Conservation (phyloP, 129 eudicot species). For the Erigeron canadensis region DNA sequence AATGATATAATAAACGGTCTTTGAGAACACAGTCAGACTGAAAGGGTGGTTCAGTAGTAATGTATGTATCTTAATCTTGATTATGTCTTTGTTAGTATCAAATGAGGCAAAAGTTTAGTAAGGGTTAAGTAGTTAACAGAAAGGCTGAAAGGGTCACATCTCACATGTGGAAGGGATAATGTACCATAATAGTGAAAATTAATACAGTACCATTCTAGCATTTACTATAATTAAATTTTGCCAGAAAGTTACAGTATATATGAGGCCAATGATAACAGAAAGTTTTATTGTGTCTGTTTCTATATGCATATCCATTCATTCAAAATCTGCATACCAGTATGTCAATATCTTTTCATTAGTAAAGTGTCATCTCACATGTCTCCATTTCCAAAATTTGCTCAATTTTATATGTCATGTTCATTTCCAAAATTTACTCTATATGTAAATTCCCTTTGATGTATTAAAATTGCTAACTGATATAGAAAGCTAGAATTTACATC, state of each 20-base stretch:
- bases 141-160: no score
- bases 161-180: no score
- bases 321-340: neutral
- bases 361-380: neutral
- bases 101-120: no score
- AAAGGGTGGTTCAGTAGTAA: no score
- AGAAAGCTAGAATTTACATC: constrained; percentile 17
- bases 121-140: no score
- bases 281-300: neutral
- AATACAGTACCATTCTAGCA: neutral
- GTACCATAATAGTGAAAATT: no score
- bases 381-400: neutral
- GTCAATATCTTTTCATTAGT: no score
- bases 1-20: no score
- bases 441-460: neutral
- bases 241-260: neutral
- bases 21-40: no score
- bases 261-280: constrained; percentile 1
- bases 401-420: neutral
- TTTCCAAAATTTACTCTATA: constrained; percentile 7
- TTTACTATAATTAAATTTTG: neutral
- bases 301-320: neutral
- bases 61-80: no score
- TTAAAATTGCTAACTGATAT: neutral
- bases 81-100: no score